Evolutionary conservation across 2,329 filamentous ascomycete species (phyloP).

Genomic region (Ophiostoma perfectum): DNA sequence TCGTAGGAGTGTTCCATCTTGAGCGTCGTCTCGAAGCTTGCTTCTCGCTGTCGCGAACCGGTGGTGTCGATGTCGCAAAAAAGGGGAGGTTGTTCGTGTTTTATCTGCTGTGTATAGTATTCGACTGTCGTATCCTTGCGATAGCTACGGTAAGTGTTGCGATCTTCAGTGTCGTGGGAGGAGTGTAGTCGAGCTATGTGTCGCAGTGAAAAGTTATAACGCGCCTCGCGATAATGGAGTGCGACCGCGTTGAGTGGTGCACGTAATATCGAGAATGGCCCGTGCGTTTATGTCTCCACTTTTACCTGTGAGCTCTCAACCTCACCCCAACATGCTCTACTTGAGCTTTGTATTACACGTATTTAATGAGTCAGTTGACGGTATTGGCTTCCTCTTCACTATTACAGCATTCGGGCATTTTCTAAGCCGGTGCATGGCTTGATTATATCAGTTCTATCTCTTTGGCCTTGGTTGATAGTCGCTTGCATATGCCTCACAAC

Average conservation of each 20-base stretch:
- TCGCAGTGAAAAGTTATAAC: constrained; percentile 17
- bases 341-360: background rate
- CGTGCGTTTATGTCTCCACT: background rate
- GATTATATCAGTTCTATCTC: no score
- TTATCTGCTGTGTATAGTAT: background rate
- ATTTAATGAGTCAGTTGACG: no score
- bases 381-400: no score
- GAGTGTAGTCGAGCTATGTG: background rate
- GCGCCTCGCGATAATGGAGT: constrained; percentile 22
- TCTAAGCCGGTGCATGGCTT: no score
- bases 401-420: no score
- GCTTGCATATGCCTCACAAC: no score
- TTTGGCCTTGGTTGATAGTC: no score
- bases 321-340: background rate
- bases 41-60: no score
- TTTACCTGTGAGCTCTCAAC: background rate
- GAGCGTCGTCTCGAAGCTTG: background rate
- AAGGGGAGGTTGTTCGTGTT: background rate
- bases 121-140: background rate
- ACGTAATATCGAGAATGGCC: constrained; percentile 4
- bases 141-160: no score
- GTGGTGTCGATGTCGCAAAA: background rate
- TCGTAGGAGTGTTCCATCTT: constrained; percentile 8
- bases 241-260: constrained; percentile 23
- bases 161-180: no score